Conservation (phyloP, 1,139 yeast genomes). For the Suhomyces kunorum region DNA sequence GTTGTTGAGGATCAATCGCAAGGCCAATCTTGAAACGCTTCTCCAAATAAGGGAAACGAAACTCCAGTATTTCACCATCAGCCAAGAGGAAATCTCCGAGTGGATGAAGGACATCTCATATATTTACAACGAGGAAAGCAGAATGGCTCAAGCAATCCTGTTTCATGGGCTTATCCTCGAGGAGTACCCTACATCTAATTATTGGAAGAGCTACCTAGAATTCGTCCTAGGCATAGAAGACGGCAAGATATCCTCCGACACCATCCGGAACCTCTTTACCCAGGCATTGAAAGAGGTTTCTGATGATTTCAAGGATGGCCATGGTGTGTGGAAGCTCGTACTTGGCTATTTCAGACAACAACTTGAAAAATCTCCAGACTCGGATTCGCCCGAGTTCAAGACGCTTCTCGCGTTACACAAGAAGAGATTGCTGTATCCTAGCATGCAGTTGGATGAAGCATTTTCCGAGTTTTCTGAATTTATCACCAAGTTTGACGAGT, state of each 20-base stretch:
- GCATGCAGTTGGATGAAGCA: constrained; percentile 41
- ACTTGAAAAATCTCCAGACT: constrained; percentile 17
- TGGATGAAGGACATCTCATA: constrained; percentile 29
- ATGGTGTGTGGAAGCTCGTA: constrained; percentile 36
- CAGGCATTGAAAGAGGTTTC: constrained; percentile 31
- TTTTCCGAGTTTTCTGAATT: constrained; percentile 46
- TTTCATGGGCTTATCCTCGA: constrained; percentile 20
- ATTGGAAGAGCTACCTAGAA: constrained; percentile 20
- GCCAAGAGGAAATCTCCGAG: constrained; percentile 26
- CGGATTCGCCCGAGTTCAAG: constrained; percentile 18
- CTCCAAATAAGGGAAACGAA: constrained; percentile 17
- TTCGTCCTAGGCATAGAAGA: constrained; percentile 8
- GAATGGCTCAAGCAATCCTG: constrained; percentile 16
- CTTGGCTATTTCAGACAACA: constrained; percentile 15
- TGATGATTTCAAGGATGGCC: constrained; percentile 38
- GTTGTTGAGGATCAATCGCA: constrained; percentile 6
- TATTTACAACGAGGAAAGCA: constrained; percentile 17
- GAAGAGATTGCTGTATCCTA: constrained; percentile 46
- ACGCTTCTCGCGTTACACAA: constrained; percentile 28
- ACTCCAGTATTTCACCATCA: constrained; percentile 22
- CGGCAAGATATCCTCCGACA: constrained; percentile 3
- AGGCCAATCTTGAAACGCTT: constrained; percentile 1
- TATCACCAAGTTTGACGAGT: constrained; percentile 32
- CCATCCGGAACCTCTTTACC: constrained; percentile 15
- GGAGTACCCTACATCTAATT: constrained; percentile 18